phyloP scores from a whole-genome alignment of 2,329 filamentous ascomycete genomes.

The Curvularia spicifera region DNA sequence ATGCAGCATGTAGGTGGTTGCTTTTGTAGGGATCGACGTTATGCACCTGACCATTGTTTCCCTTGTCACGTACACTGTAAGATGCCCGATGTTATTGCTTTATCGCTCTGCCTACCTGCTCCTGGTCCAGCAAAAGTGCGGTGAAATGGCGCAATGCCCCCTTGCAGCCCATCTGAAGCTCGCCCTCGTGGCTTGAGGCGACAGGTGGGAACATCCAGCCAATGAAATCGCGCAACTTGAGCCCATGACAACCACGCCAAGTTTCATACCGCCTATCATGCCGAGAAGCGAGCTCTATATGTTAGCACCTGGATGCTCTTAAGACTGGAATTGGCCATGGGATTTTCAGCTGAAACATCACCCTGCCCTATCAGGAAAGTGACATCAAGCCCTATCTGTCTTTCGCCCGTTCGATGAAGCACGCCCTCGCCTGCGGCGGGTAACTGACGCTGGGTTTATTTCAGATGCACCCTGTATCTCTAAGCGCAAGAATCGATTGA shows the following conservation, averaged over 20 bases:
- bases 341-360: conserved; percentile 12
- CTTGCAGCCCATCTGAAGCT: neutral
- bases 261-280: neutral
- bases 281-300: neutral
- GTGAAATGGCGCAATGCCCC: neutral
- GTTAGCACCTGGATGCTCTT: conserved; percentile 3
- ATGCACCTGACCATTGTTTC: conserved; percentile 1
- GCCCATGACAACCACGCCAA: conserved; percentile 10
- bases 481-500: conserved; percentile 3
- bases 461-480: neutral
- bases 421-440: conserved; percentile 1
- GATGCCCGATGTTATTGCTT: neutral
- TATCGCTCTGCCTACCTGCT: neutral
- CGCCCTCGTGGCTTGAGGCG: neutral
- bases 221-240: neutral
- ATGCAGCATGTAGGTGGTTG: neutral
- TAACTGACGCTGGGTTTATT: neutral
- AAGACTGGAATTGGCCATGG: conserved; percentile 13
- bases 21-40: neutral
- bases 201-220: neutral
- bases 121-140: neutral
- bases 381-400: conserved; percentile 12
- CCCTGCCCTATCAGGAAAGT: conserved; percentile 22
- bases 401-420: conserved; percentile 1
- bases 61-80: neutral